A percentile compares a stretch with the other conserved stretches of the same genome.
phyloP scores from a whole-genome alignment of 371 early-diverging fungal genomes.

The Haplosporangium sp. region DNA sequence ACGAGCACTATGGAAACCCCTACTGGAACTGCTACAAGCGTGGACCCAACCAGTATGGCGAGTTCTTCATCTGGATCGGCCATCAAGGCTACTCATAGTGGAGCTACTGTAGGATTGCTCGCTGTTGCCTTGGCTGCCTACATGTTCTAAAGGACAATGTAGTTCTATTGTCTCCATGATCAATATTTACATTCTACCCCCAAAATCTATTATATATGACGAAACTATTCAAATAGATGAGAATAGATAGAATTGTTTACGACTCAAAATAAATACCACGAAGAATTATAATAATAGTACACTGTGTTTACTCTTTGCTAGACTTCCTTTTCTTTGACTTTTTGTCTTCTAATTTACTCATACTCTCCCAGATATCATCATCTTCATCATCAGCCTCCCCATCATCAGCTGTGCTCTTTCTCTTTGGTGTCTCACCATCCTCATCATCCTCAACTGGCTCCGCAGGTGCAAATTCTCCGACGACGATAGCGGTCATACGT shows the following conservation, averaged over 20 bases:
- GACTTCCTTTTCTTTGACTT: constrained; percentile 47
- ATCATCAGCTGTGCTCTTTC: constrained; percentile 2
- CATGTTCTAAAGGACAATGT: background rate
- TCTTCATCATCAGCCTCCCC: constrained; percentile 58
- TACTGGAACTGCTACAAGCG: background rate
- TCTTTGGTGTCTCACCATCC: constrained; percentile 10
- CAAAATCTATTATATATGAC: too few relatives aligned
- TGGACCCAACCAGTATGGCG: background rate
- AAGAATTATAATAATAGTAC: too few relatives aligned
- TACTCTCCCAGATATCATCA: constrained; percentile 68
- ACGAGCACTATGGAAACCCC: too few relatives aligned
- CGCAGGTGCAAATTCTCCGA: constrained; percentile 67
- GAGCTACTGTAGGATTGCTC: background rate
- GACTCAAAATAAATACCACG: too few relatives aligned
- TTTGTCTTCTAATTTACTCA: constrained; percentile 60
- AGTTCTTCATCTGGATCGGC: background rate
- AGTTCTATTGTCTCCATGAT: too few relatives aligned
- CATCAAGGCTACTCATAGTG: background rate
- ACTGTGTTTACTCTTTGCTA: background rate
- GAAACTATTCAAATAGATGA: too few relatives aligned
- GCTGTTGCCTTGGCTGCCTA: background rate
- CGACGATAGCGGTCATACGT: constrained; percentile 74
- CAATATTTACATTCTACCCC: too few relatives aligned
- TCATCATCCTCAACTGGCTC: constrained; percentile 58
- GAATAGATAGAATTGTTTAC: too few relatives aligned